Evolutionary conservation across 1,139 yeast species (phyloP), one percentile per base, ranked within the genome.

Genomic region (Geotrichum australiense): DNA sequence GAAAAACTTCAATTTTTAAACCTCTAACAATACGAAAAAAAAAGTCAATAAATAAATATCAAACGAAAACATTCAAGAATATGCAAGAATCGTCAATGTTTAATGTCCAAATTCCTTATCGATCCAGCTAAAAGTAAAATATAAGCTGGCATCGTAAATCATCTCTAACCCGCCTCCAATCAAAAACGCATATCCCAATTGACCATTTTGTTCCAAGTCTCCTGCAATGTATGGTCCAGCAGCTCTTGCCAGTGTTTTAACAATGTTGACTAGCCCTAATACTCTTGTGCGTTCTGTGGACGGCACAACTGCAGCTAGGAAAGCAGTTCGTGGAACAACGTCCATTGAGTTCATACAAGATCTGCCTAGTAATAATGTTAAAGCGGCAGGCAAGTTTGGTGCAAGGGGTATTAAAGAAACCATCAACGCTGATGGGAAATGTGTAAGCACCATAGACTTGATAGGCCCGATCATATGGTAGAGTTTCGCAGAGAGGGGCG

Each of bases 271-370:
- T 2, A 82, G 68, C 1, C 95, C 96, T 79, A 87, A 73, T 2
- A 82, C 91, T 52, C 71, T 74, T 3, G 94, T 78, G 35, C 87
- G 64, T 45, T 84, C 93, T 10, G 68, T 62, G 8, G 73, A 69
- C 12, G 71, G 71, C 41, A 87, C 77, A 15, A 85, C 67, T 2
- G 84, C 73, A 0, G 94, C 77, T 29, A 86, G 62, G 33, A 87
- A 66, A 3, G 86, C 76, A 59, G 86, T 95, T 41, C 96, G 71
- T 5, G 96, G 95, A 1, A 86, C 93, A 22, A 86, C 95, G 57
- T 87, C 96, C 91, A 86, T 85, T 0, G 87, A 74, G 2, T 78
- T 70, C 1, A 87, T 70, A 1, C 76, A 62, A 42, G 74, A 73
- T 46, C 80, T 70, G 15, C 71, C 56, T 16, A 77, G 47, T 27